phyloP scores from a whole-genome alignment of 139 green algal genomes.

The Chlorella vulgaris region DNA sequence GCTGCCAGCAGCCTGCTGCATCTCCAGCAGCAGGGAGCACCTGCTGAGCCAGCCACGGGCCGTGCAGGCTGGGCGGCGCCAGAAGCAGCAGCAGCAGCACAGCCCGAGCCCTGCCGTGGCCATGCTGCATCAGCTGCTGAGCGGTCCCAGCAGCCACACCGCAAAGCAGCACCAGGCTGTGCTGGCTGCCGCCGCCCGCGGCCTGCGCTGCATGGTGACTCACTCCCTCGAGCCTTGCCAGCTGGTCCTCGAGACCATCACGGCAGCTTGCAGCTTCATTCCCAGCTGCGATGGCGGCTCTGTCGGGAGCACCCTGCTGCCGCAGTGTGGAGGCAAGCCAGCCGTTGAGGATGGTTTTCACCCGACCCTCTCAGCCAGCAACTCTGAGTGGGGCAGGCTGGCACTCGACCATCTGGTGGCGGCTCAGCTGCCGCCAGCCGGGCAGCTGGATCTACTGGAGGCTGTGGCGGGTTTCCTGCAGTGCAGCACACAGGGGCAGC shows the following conservation, averaged over 20 bases:
- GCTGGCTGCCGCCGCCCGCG: not conserved
- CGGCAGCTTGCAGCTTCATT: not conserved
- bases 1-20: constrained; percentile 19
- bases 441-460: constrained; percentile 16
- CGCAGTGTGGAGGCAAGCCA: not conserved
- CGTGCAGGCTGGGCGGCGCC: constrained; percentile 11
- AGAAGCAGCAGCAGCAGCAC: not conserved
- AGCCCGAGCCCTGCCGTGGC: not conserved
- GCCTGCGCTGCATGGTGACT: constrained; percentile 19
- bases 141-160: not conserved
- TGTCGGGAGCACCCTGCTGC: not conserved
- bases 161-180: not conserved
- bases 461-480: constrained; percentile 17
- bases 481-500: not conserved
- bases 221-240: not conserved
- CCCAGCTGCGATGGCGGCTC: not conserved
- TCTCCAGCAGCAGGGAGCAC: not conserved
- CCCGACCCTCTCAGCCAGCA: not conserved
- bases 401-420: constrained; percentile 19
- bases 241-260: not conserved
- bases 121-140: constrained; percentile 10
- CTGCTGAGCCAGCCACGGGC: not conserved
- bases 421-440: not conserved
- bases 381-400: constrained; percentile 26
- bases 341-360: not conserved